phyloP scores from a whole-genome alignment of 192 early-diverging fungal species.

The Linnemannia exigua region DNA sequence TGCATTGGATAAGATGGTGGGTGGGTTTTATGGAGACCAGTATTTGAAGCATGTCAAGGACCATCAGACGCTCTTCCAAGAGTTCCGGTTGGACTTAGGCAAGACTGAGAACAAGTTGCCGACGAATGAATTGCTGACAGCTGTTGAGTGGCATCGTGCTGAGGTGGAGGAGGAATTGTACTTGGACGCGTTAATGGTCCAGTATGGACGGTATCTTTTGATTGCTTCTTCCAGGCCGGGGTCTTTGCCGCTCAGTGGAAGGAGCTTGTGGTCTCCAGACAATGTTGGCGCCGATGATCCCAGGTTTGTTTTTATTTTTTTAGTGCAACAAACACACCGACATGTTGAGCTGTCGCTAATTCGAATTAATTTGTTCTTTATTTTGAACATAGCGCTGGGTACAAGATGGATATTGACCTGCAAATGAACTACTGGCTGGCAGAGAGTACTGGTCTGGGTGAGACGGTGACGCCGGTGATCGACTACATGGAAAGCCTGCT shows the following conservation, averaged over 20 bases:
- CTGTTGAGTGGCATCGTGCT: background rate
- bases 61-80: constrained; percentile 16
- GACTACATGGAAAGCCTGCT: constrained; percentile 52
- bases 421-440: constrained; percentile 58
- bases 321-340: background rate
- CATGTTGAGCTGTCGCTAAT: background rate
- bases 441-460: constrained; percentile 44
- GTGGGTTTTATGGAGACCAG: constrained; percentile 30
- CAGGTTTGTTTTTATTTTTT: constrained; percentile 12
- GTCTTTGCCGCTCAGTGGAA: constrained; percentile 45
- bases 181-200: constrained; percentile 34
- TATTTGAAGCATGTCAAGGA: constrained; percentile 37
- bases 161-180: constrained; percentile 22
- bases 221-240: constrained; percentile 46
- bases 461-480: constrained; percentile 52
- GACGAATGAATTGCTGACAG: constrained; percentile 36
- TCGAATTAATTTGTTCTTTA: background rate
- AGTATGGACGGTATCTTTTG: constrained; percentile 48
- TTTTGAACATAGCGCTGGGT: constrained; percentile 25
- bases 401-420: constrained; percentile 43
- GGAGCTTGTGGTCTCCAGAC: constrained; percentile 15
- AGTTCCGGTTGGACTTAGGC: constrained; percentile 26
- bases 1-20: constrained; percentile 21
- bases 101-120: constrained; percentile 14
- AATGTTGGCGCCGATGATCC: constrained; percentile 1